phyloP scores from a whole-genome alignment of 1,284 basidiomycete species.

The Golubevia sp. region DNA sequence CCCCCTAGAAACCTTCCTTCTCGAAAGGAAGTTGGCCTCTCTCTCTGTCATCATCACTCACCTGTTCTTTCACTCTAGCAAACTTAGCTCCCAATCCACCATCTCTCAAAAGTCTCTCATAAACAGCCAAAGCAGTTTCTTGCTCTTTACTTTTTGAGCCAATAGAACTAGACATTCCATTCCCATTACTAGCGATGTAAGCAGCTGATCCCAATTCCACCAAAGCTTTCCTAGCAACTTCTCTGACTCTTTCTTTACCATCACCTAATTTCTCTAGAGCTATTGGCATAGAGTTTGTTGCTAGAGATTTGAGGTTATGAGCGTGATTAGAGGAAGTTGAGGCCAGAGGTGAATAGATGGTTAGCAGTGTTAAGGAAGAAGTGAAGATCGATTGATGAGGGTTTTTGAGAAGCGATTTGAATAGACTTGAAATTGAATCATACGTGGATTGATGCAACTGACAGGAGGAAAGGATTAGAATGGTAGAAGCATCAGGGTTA shows the following conservation, averaged over 20 bases:
- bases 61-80: conserved; percentile 7
- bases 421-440: background rate
- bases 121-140: conserved; percentile 28
- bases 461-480: background rate
- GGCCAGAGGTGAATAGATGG: conserved; percentile 15
- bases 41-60: conserved; percentile 9
- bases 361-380: conserved; percentile 29
- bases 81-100: conserved; percentile 2
- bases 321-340: conserved; percentile 1
- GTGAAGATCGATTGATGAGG: conserved; percentile 30
- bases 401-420: conserved; percentile 36
- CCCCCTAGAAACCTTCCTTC: too few relatives aligned
- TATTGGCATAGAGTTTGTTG: conserved; percentile 21
- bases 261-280: conserved; percentile 45
- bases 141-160: conserved; percentile 28
- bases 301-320: conserved; percentile 3
- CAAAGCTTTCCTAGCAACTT: conserved; percentile 29
- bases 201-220: conserved; percentile 33
- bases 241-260: conserved; percentile 35
- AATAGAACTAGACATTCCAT: conserved; percentile 12
- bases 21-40: conserved; percentile 12
- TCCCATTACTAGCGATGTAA: conserved; percentile 21
- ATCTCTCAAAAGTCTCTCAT: too few relatives aligned
- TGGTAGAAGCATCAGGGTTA: background rate
- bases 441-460: too few relatives aligned